These are phyloP conservation scores for Phialophora expanda DNA, from an alignment of 2,329 filamentous ascomycete genomes.

Conservation along the genomic window DNA sequence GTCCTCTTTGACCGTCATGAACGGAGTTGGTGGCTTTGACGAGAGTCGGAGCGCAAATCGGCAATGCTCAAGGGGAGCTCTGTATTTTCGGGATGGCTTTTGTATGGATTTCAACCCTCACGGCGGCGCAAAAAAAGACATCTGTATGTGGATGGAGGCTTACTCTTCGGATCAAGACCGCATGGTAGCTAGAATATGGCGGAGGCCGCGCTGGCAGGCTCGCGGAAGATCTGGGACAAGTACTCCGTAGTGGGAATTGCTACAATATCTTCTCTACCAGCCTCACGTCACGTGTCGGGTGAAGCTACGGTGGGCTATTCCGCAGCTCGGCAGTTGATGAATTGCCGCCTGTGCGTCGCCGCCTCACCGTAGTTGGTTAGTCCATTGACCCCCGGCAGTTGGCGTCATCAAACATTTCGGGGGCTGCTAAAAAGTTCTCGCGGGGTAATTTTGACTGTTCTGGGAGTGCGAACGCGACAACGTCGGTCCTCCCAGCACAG, in stretches of 20 bases:
- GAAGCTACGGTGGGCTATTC: neutral
- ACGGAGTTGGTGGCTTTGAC: slow-evolving; percentile 3
- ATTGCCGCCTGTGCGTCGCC: neutral
- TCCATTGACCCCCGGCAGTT: neutral
- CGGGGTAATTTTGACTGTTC: slow-evolving; percentile 20
- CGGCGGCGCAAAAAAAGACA: neutral
- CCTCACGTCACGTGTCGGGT: neutral
- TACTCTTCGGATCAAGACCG: neutral
- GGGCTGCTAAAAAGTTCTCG: slow-evolving; percentile 18
- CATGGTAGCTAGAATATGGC: neutral
- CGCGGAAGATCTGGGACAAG: neutral
- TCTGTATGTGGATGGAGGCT: slow-evolving; percentile 5
- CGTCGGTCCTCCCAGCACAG: neutral
- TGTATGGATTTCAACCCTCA: slow-evolving; percentile 1
- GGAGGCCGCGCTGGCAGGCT: neutral
- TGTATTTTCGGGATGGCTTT: neutral
- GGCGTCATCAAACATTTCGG: neutral
- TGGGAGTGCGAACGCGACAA: slow-evolving; percentile 3
- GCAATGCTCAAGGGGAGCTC: neutral
- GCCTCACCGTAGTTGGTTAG: neutral
- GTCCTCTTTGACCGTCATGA: neutral
- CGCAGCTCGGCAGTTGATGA: slow-evolving; percentile 11
- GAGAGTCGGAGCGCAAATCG: neutral
- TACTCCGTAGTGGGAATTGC: neutral
- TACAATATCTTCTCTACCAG: neutral